Conservation (phyloP, 768 basidiomycete species). For the Xerocomellus amylosporus region DNA sequence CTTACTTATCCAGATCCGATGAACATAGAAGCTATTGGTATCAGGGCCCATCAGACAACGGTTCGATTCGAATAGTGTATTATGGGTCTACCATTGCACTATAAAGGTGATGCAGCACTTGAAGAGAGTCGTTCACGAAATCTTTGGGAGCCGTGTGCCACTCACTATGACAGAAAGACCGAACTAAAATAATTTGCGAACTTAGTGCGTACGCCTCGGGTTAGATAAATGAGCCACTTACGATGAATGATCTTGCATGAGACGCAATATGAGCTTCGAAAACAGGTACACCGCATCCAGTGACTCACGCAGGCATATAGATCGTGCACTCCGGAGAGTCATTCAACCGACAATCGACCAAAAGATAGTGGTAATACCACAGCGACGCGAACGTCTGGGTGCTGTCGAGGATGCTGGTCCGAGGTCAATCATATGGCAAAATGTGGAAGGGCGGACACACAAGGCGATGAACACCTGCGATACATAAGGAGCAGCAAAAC, state of each 20-base stretch:
- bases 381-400: not conserved
- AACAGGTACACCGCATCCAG: not conserved
- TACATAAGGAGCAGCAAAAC: not conserved
- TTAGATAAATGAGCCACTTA: not conserved
- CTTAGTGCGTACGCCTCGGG: not conserved
- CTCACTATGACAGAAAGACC: slow-evolving; percentile 3
- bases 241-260: slow-evolving; percentile 1
- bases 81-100: slow-evolving; percentile 18
- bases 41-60: not conserved
- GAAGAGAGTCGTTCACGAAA: not conserved
- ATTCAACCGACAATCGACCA: slow-evolving; percentile 12
- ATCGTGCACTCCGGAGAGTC: not conserved
- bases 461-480: slow-evolving; percentile 8
- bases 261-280: not conserved
- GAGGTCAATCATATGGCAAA: not conserved
- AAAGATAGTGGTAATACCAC: not conserved
- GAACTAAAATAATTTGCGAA: not conserved
- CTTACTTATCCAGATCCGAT: slow-evolving; percentile 15
- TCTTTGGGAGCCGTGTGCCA: not conserved
- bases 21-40: slow-evolving; percentile 19
- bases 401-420: slow-evolving; percentile 9
- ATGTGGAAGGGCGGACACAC: not conserved
- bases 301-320: slow-evolving; percentile 10
- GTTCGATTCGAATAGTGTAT: not conserved
- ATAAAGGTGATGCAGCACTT: slow-evolving; percentile 20